These are phyloP conservation scores for Leptographium lundbergii DNA, from an alignment of 2,329 filamentous ascomycete species.

Conservation along the genomic window DNA sequence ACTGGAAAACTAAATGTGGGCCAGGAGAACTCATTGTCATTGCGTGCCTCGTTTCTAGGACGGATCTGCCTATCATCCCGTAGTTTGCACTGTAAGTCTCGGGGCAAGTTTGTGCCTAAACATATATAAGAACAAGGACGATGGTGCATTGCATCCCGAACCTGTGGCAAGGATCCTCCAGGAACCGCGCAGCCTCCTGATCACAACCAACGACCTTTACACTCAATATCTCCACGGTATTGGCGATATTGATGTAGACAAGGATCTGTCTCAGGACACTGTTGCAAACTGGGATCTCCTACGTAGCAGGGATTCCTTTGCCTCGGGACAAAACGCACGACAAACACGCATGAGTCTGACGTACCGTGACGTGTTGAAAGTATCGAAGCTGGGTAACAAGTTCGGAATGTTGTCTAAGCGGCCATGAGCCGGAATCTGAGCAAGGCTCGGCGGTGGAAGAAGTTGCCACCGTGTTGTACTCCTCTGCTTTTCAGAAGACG, in stretches of 20 bases:
- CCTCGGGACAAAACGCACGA: slow-evolving; percentile 42
- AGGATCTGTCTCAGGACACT: slow-evolving; percentile 44
- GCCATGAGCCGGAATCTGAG: background rate
- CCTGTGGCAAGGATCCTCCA: slow-evolving; percentile 56
- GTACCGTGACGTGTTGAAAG: slow-evolving; percentile 75
- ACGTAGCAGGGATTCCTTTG: slow-evolving; percentile 31
- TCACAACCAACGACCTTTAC: slow-evolving; percentile 59
- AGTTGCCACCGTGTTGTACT: background rate
- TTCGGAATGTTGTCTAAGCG: slow-evolving; percentile 34
- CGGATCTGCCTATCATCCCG: slow-evolving; percentile 70
- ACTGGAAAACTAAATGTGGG: background rate
- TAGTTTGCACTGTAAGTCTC: slow-evolving; percentile 84
- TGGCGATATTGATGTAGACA: slow-evolving; percentile 51
- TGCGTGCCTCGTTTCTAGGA: slow-evolving; percentile 35
- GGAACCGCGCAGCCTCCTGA: slow-evolving; percentile 68
- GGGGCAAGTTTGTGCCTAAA: slow-evolving; percentile 68
- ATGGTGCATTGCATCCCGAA: slow-evolving; percentile 40
- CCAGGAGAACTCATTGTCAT: background rate
- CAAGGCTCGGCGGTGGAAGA: background rate
- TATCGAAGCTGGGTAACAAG: slow-evolving; percentile 60
- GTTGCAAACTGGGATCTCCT: slow-evolving; percentile 64
- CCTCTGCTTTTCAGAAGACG: slow-evolving; percentile 34
- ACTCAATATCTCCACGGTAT: slow-evolving; percentile 65
- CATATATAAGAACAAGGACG: slow-evolving; percentile 51
- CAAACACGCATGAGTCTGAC: slow-evolving; percentile 59